Percentiles rank a stretch among this genome's conserved stretches.
Conservation (phyloP, 2,329 filamentous ascomycete species). For the Monilinia polystroma region DNA sequence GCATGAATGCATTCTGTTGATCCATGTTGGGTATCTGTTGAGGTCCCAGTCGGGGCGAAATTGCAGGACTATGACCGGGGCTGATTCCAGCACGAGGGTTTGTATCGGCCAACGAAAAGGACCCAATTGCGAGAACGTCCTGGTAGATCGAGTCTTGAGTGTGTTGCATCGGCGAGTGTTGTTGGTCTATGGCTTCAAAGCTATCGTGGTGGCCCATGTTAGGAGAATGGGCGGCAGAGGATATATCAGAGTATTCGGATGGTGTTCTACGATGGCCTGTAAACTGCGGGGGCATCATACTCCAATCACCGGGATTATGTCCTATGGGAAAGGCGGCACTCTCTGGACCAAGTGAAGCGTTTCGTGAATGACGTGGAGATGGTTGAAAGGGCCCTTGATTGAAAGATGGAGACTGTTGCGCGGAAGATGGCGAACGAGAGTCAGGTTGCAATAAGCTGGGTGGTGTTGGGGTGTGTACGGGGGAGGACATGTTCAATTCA, state of each 20-base stretch:
- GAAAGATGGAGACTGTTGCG: slow-evolving; percentile 39
- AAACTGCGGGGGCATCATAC: slow-evolving; percentile 59
- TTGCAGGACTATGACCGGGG: slow-evolving; percentile 71
- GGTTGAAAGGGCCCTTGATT: slow-evolving; percentile 38
- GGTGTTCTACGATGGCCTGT: slow-evolving; percentile 79
- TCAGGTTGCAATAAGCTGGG: slow-evolving; percentile 37
- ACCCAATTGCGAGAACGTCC: slow-evolving; percentile 73
- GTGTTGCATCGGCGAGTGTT: slow-evolving; percentile 77
- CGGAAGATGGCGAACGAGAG: slow-evolving; percentile 39
- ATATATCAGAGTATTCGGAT: slow-evolving; percentile 92
- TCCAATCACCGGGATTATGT: slow-evolving; percentile 56
- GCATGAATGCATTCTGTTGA: slow-evolving; percentile 47
- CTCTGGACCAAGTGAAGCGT: slow-evolving; percentile 40
- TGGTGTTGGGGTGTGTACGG: slow-evolving; percentile 37
- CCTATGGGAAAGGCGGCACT: slow-evolving; percentile 51
- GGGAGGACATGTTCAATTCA: slow-evolving; percentile 51
- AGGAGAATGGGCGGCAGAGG: slow-evolving; percentile 80
- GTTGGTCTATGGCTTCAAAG: slow-evolving; percentile 69
- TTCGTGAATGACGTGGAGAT: slow-evolving; percentile 38
- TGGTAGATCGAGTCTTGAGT: slow-evolving; percentile 75
- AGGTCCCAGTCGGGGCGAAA: slow-evolving; percentile 61
- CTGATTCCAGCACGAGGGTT: slow-evolving; percentile 66
- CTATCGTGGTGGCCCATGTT: slow-evolving; percentile 74
- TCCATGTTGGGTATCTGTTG: slow-evolving; percentile 55
- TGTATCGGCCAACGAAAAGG: slow-evolving; percentile 75